These are phyloP conservation scores for Zychaea mexicana DNA, from an alignment of 371 early-diverging fungal genomes.

Conservation along the genomic window DNA sequence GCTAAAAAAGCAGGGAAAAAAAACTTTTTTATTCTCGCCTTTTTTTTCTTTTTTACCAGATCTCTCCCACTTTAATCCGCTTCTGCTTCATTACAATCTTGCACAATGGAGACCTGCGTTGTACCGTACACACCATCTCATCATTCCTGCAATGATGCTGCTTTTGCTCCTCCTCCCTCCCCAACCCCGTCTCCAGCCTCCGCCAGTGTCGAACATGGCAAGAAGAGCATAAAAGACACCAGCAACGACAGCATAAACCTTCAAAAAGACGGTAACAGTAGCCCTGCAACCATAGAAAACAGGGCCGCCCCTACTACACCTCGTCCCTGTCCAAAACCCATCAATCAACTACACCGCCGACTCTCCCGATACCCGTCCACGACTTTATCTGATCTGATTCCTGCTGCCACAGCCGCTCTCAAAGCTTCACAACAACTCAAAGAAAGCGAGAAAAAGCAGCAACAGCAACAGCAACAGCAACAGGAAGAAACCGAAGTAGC, in stretches of 20 bases:
- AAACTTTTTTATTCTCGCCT: background rate
- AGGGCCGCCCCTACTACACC: too few species aligned
- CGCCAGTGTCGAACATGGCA: background rate
- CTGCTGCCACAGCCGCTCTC: slow-evolving; percentile 40
- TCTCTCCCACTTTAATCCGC: background rate
- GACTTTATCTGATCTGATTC: slow-evolving; percentile 44
- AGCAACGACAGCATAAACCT: too few species aligned
- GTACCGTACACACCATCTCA: background rate
- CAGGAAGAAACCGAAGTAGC: background rate
- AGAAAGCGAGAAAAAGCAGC: slow-evolving; percentile 3
- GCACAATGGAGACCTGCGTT: slow-evolving; percentile 7
- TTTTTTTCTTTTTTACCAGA: background rate
- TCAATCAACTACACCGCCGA: slow-evolving; percentile 15
- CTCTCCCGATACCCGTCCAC: slow-evolving; percentile 17
- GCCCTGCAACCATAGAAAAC: too few species aligned
- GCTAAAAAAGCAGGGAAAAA: too few species aligned
- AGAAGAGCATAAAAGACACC: background rate
- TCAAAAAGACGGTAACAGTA: too few species aligned
- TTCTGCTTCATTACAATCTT: background rate
- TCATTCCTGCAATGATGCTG: background rate
- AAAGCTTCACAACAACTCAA: slow-evolving; percentile 5
- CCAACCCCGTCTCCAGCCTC: background rate
- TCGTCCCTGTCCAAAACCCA: too few species aligned
- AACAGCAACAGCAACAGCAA: background rate
- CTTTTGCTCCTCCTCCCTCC: background rate